These are phyloP conservation scores for Przewalskia tangutica DNA, from an alignment of 257 asterid genomes.

Conservation along the genomic window DNA sequence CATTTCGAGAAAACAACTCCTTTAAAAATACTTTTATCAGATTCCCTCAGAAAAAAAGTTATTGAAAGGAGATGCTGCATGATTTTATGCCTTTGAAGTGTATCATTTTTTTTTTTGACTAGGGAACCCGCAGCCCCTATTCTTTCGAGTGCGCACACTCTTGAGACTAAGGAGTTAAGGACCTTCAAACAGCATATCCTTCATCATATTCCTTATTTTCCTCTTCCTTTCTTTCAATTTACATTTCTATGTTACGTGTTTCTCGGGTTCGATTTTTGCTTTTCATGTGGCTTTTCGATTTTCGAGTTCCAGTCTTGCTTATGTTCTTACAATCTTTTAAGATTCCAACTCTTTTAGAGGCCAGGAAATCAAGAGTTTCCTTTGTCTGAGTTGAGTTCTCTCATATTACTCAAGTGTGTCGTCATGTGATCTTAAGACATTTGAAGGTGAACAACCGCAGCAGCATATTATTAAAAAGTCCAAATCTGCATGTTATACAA, in stretches of 20 bases:
- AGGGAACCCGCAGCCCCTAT: too few species aligned
- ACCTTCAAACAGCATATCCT: slow-evolving; percentile 20
- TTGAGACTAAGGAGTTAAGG: background rate
- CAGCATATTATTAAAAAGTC: background rate
- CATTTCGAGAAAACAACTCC: background rate
- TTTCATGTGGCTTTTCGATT: too few species aligned
- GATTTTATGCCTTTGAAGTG: background rate
- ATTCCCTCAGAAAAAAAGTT: background rate
- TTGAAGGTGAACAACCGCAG: too few species aligned
- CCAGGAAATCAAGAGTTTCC: background rate
- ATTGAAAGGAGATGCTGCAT: background rate
- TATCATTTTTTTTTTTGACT: too few species aligned
- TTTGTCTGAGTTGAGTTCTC: background rate
- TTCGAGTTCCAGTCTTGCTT: too few species aligned
- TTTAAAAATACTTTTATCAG: too few species aligned
- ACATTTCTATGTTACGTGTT: background rate
- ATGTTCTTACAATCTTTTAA: too few species aligned
- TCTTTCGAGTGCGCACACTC: too few species aligned
- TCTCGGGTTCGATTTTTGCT: too few species aligned
- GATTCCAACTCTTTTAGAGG: background rate
- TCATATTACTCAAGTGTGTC: background rate
- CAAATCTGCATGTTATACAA: background rate
- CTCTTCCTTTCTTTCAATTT: background rate
- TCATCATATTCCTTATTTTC: slow-evolving; percentile 5
- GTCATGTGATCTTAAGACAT: background rate